These are phyloP conservation scores for Populus hybrid DNA, from an alignment of 441 rosid species.

Conservation along the genomic window DNA sequence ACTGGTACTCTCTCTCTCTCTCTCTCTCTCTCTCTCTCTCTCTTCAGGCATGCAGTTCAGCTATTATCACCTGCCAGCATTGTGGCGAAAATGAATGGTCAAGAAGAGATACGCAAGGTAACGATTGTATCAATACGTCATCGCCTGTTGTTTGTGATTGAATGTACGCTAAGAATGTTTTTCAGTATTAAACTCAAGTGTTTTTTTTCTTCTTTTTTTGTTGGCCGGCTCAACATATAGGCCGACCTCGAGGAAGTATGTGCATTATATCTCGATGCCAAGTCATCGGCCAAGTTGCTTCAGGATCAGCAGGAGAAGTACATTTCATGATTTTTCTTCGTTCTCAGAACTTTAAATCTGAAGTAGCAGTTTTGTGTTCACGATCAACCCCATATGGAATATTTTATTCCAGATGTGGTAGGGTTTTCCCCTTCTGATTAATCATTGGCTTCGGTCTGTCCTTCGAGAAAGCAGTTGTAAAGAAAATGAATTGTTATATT, in stretches of 20 bases:
- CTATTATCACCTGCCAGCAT: slow-evolving; percentile 86
- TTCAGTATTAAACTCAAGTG: neutral
- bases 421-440: neutral
- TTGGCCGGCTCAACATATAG: slow-evolving; percentile 30
- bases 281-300: slow-evolving; percentile 84
- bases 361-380: neutral
- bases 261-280: slow-evolving; percentile 78
- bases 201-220: neutral
- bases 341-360: neutral
- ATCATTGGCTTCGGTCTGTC: neutral
- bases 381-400: neutral
- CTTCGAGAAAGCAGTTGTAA: neutral
- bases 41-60: slow-evolving; percentile 87
- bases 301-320: slow-evolving; percentile 90
- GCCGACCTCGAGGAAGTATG: slow-evolving; percentile 88
- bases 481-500: neutral
- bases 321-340: slow-evolving; percentile 46
- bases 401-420: neutral
- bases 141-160: neutral
- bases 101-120: slow-evolving; percentile 87
- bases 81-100: slow-evolving; percentile 86
- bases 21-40: neutral
- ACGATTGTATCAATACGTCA: neutral
- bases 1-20: neutral
- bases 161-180: neutral